phyloP scores from a whole-genome alignment of 192 early-diverging fungal genomes.

The Coemansia asiatica region DNA sequence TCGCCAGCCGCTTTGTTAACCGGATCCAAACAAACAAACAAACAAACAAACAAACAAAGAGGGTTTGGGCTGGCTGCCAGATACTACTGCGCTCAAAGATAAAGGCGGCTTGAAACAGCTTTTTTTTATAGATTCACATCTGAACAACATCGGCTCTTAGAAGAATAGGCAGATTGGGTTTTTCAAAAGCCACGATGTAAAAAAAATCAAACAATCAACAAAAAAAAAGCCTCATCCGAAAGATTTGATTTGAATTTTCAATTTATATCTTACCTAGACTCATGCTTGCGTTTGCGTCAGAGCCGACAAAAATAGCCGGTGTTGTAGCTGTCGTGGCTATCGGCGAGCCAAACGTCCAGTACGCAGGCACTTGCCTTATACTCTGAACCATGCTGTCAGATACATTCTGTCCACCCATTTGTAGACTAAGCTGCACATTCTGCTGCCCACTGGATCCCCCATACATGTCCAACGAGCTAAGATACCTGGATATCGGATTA shows the following conservation, averaged over 20 bases:
- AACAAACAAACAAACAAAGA: neutral
- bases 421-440: neutral
- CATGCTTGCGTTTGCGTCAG: conserved; percentile 15
- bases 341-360: conserved; percentile 2
- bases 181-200: neutral
- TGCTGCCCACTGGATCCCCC: neutral
- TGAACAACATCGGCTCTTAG: too few species aligned
- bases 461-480: conserved; percentile 21
- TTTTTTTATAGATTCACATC: too few species aligned
- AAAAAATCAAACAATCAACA: too few species aligned
- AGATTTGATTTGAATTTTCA: too few species aligned
- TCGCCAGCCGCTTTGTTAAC: neutral
- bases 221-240: too few species aligned
- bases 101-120: neutral
- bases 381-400: neutral
- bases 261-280: conserved; percentile 18
- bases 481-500: conserved; percentile 20
- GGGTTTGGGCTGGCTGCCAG: neutral
- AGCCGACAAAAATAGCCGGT: conserved; percentile 40
- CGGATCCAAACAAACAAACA: neutral
- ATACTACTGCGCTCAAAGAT: neutral
- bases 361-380: conserved; percentile 2
- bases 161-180: neutral
- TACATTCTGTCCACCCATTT: neutral
- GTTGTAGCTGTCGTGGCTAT: conserved; percentile 41